A percentile compares a stretch with the other conserved stretches of the same genome.
phyloP scores from a whole-genome alignment of 2,329 filamentous ascomycete genomes.

The Zasmidium citrigriseum region DNA sequence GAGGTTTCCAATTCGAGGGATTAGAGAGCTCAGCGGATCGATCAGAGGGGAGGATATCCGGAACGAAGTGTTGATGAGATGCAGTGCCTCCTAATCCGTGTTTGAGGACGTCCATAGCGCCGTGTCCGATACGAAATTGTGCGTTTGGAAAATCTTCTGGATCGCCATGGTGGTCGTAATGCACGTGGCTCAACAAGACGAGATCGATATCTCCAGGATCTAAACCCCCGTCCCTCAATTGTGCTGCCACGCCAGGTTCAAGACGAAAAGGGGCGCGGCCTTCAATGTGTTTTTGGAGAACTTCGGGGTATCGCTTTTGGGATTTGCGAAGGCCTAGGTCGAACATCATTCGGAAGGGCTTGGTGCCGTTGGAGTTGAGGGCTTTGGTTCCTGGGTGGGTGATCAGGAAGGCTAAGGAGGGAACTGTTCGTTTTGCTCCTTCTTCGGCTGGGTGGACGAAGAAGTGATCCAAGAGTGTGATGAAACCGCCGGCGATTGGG shows the following conservation, averaged over 20 bases:
- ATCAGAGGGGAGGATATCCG: slow-evolving; percentile 44
- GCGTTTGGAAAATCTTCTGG: slow-evolving; percentile 53
- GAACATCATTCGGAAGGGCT: slow-evolving; percentile 48
- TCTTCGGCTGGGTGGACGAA: slow-evolving; percentile 40
- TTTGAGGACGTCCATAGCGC: slow-evolving; percentile 45
- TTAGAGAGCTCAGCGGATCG: slow-evolving; percentile 47
- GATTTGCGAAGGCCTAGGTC: slow-evolving; percentile 56
- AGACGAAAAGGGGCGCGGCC: slow-evolving; percentile 48
- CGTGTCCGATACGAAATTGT: slow-evolving; percentile 54
- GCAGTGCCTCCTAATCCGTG: slow-evolving; percentile 30
- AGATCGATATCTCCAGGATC: slow-evolving; percentile 39
- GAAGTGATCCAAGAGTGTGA: slow-evolving; percentile 31
- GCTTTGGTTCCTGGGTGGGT: slow-evolving; percentile 42
- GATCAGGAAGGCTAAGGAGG: slow-evolving; percentile 56
- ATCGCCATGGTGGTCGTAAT: slow-evolving; percentile 62
- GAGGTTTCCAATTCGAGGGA: slow-evolving; percentile 43
- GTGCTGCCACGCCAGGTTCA: slow-evolving; percentile 49
- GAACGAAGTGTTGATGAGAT: slow-evolving; percentile 45
- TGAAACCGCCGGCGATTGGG: slow-evolving; percentile 34
- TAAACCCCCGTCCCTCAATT: slow-evolving; percentile 36
- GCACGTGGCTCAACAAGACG: slow-evolving; percentile 54
- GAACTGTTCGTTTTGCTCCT: slow-evolving; percentile 49
- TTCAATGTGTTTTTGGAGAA: slow-evolving; percentile 48
- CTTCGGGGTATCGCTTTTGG: slow-evolving; percentile 44
- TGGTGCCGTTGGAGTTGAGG: slow-evolving; percentile 17